Evolutionary conservation across 2,329 filamentous ascomycete genomes (phyloP), one percentile per base, ranked within the genome.

Genomic region (Tolypocladium amazonense): DNA sequence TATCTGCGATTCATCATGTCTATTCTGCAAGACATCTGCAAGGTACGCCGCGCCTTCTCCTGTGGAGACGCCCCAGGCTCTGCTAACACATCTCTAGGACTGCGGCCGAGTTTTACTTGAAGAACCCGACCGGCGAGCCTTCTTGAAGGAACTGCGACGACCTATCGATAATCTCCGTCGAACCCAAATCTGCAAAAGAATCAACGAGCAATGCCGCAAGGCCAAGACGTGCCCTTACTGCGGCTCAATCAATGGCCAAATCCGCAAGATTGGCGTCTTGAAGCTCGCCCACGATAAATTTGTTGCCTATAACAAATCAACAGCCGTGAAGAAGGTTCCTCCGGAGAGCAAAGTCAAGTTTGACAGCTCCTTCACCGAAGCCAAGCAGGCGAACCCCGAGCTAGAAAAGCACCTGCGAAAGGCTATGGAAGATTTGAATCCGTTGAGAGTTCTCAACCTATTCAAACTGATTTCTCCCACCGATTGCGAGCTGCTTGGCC

Each of bases 231-330:
- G 94, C 67, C 88, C 88, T 11, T 85, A 89, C 67, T 99, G 94
- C 70, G 83, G 83, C 56, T 85, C 88, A 2, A 79, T 92, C 67
- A 97, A 99, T 70, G 94, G 94, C 11, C 88, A 92, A 59, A 93
- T 99, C 61, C 89, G 92, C 69, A 97, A 97, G 74, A 84, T 92
- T 37, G 88, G 90, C 37, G 88, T 92, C n/a, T 82, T 97, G 65
- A 97, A 97, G 76, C 86, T 99, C 58, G 87, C 89, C 15, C 94
- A 99, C 75, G 92, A 97, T 78, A 95, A 94, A 70, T 99, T 92
- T 70, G 84, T 88, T 52, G 82, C 88, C 25, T 99, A 85, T 80
- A 96, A 95, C 73, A 88, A 89, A 64, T 97, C 93, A 0, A 93
- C 89, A 3, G 88, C 94, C 0, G 85, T 85, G 61, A 92, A 89